Conservation (phyloP, 2,329 filamentous ascomycete species). For the Teratosphaeria nubilosa region DNA sequence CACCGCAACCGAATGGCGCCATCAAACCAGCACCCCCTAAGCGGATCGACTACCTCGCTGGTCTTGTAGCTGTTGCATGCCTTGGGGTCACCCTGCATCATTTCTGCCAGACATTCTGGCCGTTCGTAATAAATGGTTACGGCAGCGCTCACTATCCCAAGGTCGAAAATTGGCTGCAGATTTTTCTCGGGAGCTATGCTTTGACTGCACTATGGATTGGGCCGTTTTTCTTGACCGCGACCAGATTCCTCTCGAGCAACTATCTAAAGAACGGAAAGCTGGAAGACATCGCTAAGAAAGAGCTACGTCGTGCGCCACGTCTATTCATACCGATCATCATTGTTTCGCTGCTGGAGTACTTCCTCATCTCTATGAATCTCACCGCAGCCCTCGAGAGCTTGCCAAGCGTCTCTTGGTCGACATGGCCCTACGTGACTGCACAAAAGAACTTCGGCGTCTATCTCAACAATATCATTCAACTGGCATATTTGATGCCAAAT, state of each 20-base stretch:
- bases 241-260: constrained; percentile 33
- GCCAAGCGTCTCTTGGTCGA: constrained; percentile 37
- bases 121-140: constrained; percentile 5
- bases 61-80: constrained; percentile 34
- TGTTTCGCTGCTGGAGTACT: constrained; percentile 35
- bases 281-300: constrained; percentile 33
- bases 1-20: not conserved
- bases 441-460: constrained; percentile 31
- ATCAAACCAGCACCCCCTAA: not conserved
- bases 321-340: constrained; percentile 36
- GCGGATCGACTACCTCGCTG: constrained; percentile 27
- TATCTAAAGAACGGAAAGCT: constrained; percentile 36
- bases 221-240: constrained; percentile 39
- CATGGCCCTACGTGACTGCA: constrained; percentile 35
- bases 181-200: constrained; percentile 32
- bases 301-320: constrained; percentile 33
- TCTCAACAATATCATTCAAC: constrained; percentile 33
- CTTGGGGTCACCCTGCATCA: constrained; percentile 37
- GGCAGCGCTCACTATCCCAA: constrained; percentile 27
- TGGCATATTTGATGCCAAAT: constrained; percentile 37
- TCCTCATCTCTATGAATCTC: constrained; percentile 34
- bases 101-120: constrained; percentile 33
- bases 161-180: constrained; percentile 32
- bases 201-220: constrained; percentile 38
- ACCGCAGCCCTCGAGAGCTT: constrained; percentile 34